Evolutionary conservation across 139 green algal species (phyloP), one percentile per base, ranked within the genome.

Genomic region (Chlorella sp.): DNA sequence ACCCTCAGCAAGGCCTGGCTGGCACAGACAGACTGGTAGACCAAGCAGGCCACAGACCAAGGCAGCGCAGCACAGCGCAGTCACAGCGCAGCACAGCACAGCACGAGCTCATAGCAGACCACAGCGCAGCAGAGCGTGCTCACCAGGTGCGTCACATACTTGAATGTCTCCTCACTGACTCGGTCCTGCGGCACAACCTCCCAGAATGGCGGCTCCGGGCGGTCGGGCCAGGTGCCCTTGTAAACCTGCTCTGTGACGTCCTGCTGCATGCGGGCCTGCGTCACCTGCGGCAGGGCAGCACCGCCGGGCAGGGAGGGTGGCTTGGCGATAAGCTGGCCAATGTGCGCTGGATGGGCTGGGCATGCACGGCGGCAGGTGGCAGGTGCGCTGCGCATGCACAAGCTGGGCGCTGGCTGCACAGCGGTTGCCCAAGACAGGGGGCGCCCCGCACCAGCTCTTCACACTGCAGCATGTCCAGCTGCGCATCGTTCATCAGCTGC

Each of bases 401-500:
- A n/a, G n/a, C n/a, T n/a, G n/a, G n/a, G n/a, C n/a, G n/a, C n/a
- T n/a, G n/a, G n/a, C n/a, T n/a, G n/a, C n/a, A n/a, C n/a, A n/a
- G n/a, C n/a, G n/a, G n/a, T n/a, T n/a, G n/a, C n/a, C n/a, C n/a
- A n/a, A n/a, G n/a, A n/a, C n/a, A n/a, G n/a, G n/a, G 44, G 44
- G 6, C 44, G 44, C 44, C 72, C 39, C 72, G 11, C 44, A 65
- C 72, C 72, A 79, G 72, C 72, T 79, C 41, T 5, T 28, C 28
- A 7, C 41, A 36, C 44, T 79, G 72, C 44, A 79, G 72, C 72
- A 79, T 79, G 11, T 36, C 72, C 44, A 79, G n/a, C 26, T 64
- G 72, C 4, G 30, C 41, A 16, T 65, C 44, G 12, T 7, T 63
- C 41, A 41, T 38, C 41, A 79, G 41, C 41, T 78, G 70, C 70